A percentile compares a stretch with the other conserved stretches of the same genome.
Conservation (phyloP, 1,139 yeast species). For the Wickerhamiella infanticola region DNA sequence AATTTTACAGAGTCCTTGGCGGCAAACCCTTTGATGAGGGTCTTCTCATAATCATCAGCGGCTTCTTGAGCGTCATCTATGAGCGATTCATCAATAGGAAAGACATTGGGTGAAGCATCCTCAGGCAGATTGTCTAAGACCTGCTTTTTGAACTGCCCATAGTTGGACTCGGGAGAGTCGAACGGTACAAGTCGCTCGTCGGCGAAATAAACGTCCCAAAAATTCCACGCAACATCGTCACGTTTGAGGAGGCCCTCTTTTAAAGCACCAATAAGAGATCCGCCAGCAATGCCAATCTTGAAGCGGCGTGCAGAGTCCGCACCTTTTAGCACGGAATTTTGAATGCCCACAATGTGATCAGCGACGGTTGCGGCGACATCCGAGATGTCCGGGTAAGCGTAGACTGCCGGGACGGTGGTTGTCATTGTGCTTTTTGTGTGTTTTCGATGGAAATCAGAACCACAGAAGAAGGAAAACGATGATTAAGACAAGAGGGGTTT, state of each 20-base stretch:
- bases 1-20: conserved; percentile 87
- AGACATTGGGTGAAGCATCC: conserved; percentile 49
- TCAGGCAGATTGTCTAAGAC: conserved; percentile 52
- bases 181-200: conserved; percentile 93
- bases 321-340: conserved; percentile 42
- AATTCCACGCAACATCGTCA: conserved; percentile 71
- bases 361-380: conserved; percentile 95
- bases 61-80: conserved; percentile 83
- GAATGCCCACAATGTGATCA: conserved; percentile 78
- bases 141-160: conserved; percentile 73
- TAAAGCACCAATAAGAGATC: conserved; percentile 72
- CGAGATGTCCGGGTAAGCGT: conserved; percentile 74
- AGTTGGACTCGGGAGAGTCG: conserved; percentile 68
- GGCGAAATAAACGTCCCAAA: conserved; percentile 94
- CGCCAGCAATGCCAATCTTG: conserved; percentile 85
- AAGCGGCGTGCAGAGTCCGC: conserved; percentile 36
- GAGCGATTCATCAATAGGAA: conserved; percentile 64
- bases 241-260: conserved; percentile 69
- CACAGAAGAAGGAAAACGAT: neutral
- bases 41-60: conserved; percentile 83
- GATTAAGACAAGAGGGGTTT: neutral
- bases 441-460: neutral
- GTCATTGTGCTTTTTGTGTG: conserved; percentile 38
- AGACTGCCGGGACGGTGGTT: conserved; percentile 80
- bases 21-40: conserved; percentile 80